Base-by-base conservation (phyloP, 2,329 filamentous ascomycete species). In the Sclerotinia subarctica region DNA sequence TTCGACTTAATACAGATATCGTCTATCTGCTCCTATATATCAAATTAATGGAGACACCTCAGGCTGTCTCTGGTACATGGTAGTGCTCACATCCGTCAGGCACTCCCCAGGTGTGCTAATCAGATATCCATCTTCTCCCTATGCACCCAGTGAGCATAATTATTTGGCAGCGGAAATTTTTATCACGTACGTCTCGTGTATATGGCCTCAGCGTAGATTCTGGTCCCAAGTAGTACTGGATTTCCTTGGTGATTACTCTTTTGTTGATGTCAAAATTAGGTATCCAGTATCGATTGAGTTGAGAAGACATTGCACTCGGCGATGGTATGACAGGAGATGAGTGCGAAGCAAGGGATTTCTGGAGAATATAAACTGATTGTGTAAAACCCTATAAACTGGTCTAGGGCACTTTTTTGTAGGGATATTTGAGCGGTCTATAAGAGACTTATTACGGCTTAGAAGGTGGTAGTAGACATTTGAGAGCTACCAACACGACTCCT, bases 81-180 rank as follows among this genome's bases (percentile, higher is more conserved):
- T 53, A 6, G 35, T 68, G 74, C 85, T 82, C 78, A 87, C 85
- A 79, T 88, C 85, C 72, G 84, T 86, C 72, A 88, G 76, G 74
- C 84, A 87, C 66, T 82, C 79, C 46, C 85, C 85, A 10, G 84
- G 83, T 2, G 85, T 87, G 42, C 82, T 83, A 73, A 88, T 87
- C 69, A 88, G 80, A 72, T 84, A 88, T 2, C 86, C 86, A 76
- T 88, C 85, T 78, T 87, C 85, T 73, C 85, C 85, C 85, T 87
- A 51, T 69, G 35, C 19, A 54, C 38, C 51, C 44, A 51, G 59
- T 73, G 68, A 73, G 69, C 58, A 70, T 66, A 58, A 38, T 57
- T 19, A 44, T 47, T 73, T 72, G 75, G 66, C 64, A 72, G 65
- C 68, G 70, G 73, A 75, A 15, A 19, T 73, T 71, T 2, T 59